These are phyloP conservation scores for Monilinia laxa DNA, from an alignment of 2,329 filamentous ascomycete genomes.

Conservation along the genomic window DNA sequence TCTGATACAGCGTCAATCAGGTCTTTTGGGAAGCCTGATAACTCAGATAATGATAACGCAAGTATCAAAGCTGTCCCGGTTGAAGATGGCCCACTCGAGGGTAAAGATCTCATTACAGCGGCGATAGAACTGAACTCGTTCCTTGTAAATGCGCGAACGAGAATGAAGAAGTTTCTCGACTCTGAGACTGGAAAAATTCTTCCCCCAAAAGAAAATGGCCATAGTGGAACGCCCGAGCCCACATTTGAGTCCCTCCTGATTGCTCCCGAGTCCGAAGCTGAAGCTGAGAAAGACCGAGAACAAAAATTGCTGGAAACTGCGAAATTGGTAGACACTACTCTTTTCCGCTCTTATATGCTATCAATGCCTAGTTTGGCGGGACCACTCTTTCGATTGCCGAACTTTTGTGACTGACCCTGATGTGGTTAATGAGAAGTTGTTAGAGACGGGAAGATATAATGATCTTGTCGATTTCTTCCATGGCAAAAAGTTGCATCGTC, in stretches of 20 bases:
- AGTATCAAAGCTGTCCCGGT: conserved; percentile 50
- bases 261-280: conserved; percentile 41
- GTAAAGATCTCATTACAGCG: conserved; percentile 79
- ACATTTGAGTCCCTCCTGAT: conserved; percentile 57
- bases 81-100: conserved; percentile 61
- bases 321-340: conserved; percentile 83
- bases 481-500: conserved; percentile 87
- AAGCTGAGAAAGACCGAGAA: conserved; percentile 58
- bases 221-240: conserved; percentile 49
- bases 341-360: conserved; percentile 95
- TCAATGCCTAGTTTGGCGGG: conserved; percentile 80
- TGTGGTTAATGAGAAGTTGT: conserved; percentile 88
- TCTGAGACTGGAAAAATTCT: conserved; percentile 63
- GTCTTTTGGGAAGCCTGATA: conserved; percentile 54
- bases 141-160: conserved; percentile 77
- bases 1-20: conserved; percentile 57
- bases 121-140: conserved; percentile 84
- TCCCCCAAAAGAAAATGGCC: conserved; percentile 43
- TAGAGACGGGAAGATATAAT: conserved; percentile 84
- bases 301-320: conserved; percentile 73
- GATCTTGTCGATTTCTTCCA: conserved; percentile 98
- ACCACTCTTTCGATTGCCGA: conserved; percentile 89
- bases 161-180: conserved; percentile 61
- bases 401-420: conserved; percentile 95
- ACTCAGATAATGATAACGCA: conserved; percentile 54